Conservation (phyloP, 2,329 filamentous ascomycete genomes). For the Fusarium aywerte region DNA sequence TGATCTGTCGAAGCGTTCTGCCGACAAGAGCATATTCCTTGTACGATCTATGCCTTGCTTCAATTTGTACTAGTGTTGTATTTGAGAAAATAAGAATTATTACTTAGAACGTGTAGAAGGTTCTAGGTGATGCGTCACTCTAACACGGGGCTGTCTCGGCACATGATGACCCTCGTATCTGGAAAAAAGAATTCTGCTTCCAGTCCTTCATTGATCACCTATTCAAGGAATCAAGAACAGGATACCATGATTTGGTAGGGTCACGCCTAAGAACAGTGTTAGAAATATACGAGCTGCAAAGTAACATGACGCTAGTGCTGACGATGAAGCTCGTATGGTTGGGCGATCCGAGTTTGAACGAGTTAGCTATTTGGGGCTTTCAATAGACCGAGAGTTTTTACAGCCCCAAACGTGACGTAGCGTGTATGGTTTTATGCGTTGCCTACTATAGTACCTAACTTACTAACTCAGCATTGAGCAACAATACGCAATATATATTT, state of each 20-base stretch:
- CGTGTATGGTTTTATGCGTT: background rate
- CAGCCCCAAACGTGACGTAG: background rate
- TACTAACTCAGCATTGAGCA: no score
- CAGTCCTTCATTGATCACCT: background rate
- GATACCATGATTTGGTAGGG: background rate
- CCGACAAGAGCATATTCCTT: background rate
- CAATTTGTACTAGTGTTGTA: background rate
- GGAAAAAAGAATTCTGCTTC: no score
- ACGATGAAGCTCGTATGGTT: slow-evolving; percentile 5
- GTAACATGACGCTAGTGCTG: slow-evolving; percentile 1
- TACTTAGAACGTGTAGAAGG: background rate
- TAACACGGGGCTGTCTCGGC: background rate
- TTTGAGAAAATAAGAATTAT: background rate
- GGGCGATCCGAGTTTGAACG: background rate
- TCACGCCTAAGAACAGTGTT: background rate
- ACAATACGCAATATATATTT: no score
- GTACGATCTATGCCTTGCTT: no score
- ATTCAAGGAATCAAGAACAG: no score
- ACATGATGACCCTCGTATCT: background rate
- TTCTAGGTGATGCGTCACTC: background rate
- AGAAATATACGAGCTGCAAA: background rate
- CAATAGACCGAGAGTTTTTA: background rate
- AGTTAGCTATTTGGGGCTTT: background rate
- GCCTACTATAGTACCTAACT: no score
- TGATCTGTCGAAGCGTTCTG: background rate